These are phyloP conservation scores for Truncatella angustata DNA, from an alignment of 2,329 filamentous ascomycete species.

Conservation along the genomic window DNA sequence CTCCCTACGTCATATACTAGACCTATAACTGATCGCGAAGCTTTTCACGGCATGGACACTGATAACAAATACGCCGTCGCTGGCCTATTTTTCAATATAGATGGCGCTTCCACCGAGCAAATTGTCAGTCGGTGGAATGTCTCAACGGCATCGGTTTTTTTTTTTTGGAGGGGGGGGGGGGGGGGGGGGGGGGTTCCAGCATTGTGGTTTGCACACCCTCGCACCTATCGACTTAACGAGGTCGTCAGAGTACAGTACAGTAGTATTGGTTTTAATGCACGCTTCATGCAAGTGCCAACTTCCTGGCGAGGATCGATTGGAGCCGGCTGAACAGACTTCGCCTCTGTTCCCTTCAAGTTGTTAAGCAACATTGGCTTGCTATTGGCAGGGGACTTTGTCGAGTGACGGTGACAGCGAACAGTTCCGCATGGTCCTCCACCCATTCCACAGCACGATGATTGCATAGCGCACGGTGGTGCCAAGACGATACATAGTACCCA, in stretches of 20 bases:
- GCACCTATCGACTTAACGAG: neutral
- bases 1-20: neutral
- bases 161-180: too few relatives aligned
- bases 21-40: neutral
- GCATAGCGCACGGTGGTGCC: neutral
- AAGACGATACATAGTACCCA: neutral
- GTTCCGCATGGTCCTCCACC: conserved; percentile 7
- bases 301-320: conserved; percentile 5
- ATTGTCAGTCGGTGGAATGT: too few relatives aligned
- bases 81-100: too few relatives aligned
- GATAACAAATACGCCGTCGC: too few relatives aligned
- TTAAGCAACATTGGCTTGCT: too few relatives aligned
- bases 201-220: too few relatives aligned
- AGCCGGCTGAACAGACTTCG: conserved; percentile 4
- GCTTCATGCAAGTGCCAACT: neutral
- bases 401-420: conserved; percentile 4
- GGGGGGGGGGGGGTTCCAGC: too few relatives aligned
- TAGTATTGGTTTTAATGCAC: neutral
- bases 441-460: conserved; percentile 1
- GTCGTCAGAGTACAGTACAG: neutral
- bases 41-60: too few relatives aligned
- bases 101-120: too few relatives aligned
- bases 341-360: neutral
- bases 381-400: neutral
- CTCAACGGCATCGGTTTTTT: too few relatives aligned